Evolutionary conservation across 2,329 filamentous ascomycete genomes (phyloP).

Genomic region (Penicillium griseofulvum): DNA sequence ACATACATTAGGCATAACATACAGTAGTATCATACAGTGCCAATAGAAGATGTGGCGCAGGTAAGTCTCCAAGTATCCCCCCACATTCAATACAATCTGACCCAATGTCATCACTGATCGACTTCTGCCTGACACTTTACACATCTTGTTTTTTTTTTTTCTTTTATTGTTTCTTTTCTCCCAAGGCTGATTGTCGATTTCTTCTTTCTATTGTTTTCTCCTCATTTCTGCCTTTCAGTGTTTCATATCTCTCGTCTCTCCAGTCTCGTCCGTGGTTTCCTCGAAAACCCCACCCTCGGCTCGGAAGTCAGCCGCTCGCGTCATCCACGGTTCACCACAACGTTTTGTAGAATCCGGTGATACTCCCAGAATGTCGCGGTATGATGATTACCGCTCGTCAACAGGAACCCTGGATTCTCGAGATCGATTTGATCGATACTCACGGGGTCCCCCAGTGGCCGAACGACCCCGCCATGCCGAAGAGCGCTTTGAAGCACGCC

Average conservation of each 20-base stretch:
- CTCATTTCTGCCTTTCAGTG: neutral
- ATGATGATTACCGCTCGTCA: conserved; percentile 38
- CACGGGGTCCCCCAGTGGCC: conserved; percentile 35
- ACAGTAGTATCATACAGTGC: neutral
- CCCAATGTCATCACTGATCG: conserved; percentile 17
- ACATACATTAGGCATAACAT: conserved; percentile 5
- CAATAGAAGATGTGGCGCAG: conserved; percentile 2
- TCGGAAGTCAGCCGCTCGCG: conserved; percentile 36
- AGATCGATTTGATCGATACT: conserved; percentile 44
- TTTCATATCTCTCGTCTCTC: neutral
- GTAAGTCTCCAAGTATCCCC: neutral
- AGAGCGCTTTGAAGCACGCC: conserved; percentile 34
- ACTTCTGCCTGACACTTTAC: conserved; percentile 21
- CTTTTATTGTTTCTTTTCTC: neutral
- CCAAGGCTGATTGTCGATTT: conserved; percentile 14
- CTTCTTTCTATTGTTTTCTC: conserved; percentile 1
- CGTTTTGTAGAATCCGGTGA: conserved; percentile 2
- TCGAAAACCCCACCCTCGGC: conserved; percentile 18
- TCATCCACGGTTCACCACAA: conserved; percentile 36
- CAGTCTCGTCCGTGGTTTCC: conserved; percentile 20
- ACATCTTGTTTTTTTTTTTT: neutral
- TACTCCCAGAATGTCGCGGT: conserved; percentile 34
- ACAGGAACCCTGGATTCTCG: conserved; percentile 36
- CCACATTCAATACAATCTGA: neutral
- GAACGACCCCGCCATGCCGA: conserved; percentile 37